Base-by-base conservation (phyloP, 148 eudicot genomes). In the Chenopodium formosanum region DNA sequence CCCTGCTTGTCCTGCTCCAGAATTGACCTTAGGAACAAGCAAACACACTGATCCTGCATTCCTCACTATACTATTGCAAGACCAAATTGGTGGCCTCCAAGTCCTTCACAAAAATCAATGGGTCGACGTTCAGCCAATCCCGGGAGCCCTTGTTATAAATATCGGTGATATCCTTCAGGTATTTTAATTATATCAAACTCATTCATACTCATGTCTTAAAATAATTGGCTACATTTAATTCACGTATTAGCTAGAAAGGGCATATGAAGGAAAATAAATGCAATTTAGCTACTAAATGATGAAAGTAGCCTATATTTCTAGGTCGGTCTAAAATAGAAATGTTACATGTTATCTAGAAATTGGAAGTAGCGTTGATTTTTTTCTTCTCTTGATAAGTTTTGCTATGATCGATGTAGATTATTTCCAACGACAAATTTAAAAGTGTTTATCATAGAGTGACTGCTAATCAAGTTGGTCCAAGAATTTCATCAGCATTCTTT, bases 1-100 rank as follows among this genome's bases (percentile, higher is more conserved):
- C 48, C 92, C 92, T 0, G 83, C 90, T 12, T 90, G 92, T 72
- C 92, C 92, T 6, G 78, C 85, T 44, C 92, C 92, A 16, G 88
- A 90, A 17, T 76, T 87, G 14, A 80, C 91, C 0, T 53, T 88
- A 56, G 91, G 91, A 14, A 37, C 86, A 17, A 78, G 75, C 80
- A 85, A 83, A 40, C 92, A 90, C 69, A 13, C 88, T 0, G 92
- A 90, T 44, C 12, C 70, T 1, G 56, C 60, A 44, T 87, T 87
- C 78, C 60, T 90, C 48, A 88, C 89, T 0, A 29, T 90, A 34
- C 77, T 90, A 27, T 27, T 87, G 4, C 90, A 88, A 80, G 89
- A 90, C 29, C 81, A 80, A 2, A 69, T 82, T 50, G 87, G 87
- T 10, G 92, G 92, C 4, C 90, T 90, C 25, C 90, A 90, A 83